A percentile compares a stretch with the other conserved stretches of the same genome.
Conservation (phyloP, 2,329 filamentous ascomycete genomes). For the Paecilomyces variotii region DNA sequence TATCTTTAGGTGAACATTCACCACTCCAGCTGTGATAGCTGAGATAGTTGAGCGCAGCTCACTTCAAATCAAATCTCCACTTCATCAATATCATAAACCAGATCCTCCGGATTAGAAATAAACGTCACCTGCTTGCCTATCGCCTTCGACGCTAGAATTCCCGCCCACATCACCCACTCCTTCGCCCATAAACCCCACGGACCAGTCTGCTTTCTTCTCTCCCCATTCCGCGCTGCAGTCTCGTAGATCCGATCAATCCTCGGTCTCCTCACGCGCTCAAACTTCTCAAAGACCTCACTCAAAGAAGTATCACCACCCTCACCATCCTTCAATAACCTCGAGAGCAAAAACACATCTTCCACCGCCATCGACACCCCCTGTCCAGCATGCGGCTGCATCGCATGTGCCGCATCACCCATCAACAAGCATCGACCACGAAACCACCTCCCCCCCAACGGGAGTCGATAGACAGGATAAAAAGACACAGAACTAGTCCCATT, state of each 20-base stretch:
- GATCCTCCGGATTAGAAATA: conserved; percentile 12
- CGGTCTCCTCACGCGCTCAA: conserved; percentile 22
- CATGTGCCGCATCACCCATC: conserved; percentile 26
- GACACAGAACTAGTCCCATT: conserved; percentile 12
- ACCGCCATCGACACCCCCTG: conserved; percentile 48
- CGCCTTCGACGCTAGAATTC: conserved; percentile 9
- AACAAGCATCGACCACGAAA: conserved; percentile 25
- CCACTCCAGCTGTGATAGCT: background rate
- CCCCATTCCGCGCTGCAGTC: conserved; percentile 16
- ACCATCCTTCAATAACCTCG: conserved; percentile 15
- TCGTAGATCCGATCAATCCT: conserved; percentile 19
- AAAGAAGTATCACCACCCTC: conserved; percentile 8
- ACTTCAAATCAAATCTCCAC: conserved; percentile 1
- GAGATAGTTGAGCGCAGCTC: no score
- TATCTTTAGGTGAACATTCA: background rate
- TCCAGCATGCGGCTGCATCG: conserved; percentile 33
- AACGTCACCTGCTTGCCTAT: conserved; percentile 15
- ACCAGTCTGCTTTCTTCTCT: conserved; percentile 14
- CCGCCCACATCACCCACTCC: conserved; percentile 12
- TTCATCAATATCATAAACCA: conserved; percentile 25
- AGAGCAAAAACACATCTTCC: conserved; percentile 37
- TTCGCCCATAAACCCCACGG: conserved; percentile 20
- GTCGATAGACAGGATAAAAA: conserved; percentile 28
- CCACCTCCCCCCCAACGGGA: conserved; percentile 25
- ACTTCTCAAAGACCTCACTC: conserved; percentile 14